Evolutionary conservation across 2,329 filamentous ascomycete genomes (phyloP).

Genomic region (Sporothrix inflata): DNA sequence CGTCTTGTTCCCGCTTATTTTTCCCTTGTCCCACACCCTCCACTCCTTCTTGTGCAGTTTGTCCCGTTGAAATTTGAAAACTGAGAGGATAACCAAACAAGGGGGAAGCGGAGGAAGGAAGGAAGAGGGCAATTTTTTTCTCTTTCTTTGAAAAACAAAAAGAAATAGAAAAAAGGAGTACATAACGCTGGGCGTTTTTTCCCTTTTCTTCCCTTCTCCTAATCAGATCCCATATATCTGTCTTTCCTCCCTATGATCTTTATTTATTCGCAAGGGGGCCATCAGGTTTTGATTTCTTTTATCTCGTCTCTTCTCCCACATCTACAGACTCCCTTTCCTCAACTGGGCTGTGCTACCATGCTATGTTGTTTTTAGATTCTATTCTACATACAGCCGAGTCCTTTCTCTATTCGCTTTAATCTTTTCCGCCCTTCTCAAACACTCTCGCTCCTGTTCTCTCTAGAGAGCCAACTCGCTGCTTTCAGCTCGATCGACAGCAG

Average conservation of each 20-base stretch:
- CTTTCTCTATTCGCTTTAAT: not conserved
- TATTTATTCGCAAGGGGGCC: not conserved
- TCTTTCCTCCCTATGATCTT: constrained; percentile 2
- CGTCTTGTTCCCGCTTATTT: not conserved
- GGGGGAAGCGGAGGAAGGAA: not conserved
- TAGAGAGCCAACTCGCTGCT: not conserved
- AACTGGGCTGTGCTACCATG: not conserved
- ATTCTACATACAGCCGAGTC: not conserved
- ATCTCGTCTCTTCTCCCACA: not conserved
- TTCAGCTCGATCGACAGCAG: not conserved
- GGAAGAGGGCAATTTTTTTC: not conserved
- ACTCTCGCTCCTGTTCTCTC: not conserved
- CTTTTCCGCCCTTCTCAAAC: not conserved
- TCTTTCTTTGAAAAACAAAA: not conserved
- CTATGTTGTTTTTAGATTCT: not conserved
- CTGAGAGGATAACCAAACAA: not conserved
- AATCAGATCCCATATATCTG: not conserved
- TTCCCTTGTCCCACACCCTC: constrained; percentile 4
- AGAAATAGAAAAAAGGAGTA: not conserved
- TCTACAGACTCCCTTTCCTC: not conserved
- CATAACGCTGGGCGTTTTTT: not conserved
- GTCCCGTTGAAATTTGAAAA: not conserved
- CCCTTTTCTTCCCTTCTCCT: not conserved
- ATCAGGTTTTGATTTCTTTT: not conserved
- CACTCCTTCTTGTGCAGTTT: not conserved